These are phyloP conservation scores for Phaeotremella fagi DNA, from an alignment of 768 basidiomycete species.

Conservation along the genomic window DNA sequence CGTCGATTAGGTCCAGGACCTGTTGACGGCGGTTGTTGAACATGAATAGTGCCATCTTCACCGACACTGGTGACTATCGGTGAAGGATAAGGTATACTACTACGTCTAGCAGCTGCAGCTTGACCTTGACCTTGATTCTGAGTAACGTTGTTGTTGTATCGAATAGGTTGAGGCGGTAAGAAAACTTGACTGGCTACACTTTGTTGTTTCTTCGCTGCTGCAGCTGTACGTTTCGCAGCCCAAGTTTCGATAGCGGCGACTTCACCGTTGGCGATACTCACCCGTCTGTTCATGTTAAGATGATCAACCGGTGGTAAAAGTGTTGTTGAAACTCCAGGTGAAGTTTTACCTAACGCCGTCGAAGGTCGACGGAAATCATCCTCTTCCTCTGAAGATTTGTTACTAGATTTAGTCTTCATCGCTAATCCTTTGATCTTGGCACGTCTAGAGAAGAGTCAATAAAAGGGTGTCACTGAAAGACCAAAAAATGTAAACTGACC, in stretches of 20 bases:
- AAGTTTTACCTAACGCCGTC: neutral
- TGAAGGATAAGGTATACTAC: constrained; percentile 45
- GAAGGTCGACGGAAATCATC: neutral
- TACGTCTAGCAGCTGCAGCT: constrained; percentile 25
- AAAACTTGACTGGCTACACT: neutral
- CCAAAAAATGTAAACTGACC: constrained; percentile 20
- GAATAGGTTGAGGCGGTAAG: neutral
- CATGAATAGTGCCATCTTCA: neutral
- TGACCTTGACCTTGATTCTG: neutral
- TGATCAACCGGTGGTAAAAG: constrained; percentile 15
- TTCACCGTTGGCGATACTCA: constrained; percentile 36
- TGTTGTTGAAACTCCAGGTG: neutral
- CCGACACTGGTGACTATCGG: constrained; percentile 13
- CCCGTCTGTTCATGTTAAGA: constrained; percentile 28
- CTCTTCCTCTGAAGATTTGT: constrained; percentile 8
- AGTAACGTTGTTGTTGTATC: neutral
- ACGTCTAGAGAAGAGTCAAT: constrained; percentile 12
- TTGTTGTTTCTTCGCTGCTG: constrained; percentile 4
- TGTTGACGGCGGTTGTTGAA: neutral
- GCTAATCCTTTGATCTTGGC: constrained; percentile 36
- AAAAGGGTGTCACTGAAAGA: neutral
- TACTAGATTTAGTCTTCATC: constrained; percentile 23
- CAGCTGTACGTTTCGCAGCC: constrained; percentile 23
- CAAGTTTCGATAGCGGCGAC: constrained; percentile 31
- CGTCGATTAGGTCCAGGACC: constrained; percentile 1